Conservation (phyloP, 2,329 filamentous ascomycete species). For the Aspergillus latus region DNA sequence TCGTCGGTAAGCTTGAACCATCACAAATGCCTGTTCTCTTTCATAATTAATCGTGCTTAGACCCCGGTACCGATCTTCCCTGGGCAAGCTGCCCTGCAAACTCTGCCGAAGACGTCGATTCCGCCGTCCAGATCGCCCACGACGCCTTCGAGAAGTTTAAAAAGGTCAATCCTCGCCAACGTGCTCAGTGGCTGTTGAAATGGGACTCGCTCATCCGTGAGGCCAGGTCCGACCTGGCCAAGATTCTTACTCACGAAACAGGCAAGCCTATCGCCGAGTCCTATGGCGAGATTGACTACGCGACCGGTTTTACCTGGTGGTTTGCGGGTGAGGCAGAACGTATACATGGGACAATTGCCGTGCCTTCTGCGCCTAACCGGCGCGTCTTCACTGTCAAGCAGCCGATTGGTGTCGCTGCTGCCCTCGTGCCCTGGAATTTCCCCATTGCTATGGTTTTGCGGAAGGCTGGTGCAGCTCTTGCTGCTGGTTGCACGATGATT, state of each 20-base stretch:
- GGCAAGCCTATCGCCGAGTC: slow-evolving; percentile 59
- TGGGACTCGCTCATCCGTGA: slow-evolving; percentile 66
- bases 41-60: slow-evolving; percentile 26
- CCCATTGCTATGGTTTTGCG: slow-evolving; percentile 67
- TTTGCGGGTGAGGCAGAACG: slow-evolving; percentile 62
- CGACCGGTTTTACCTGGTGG: slow-evolving; percentile 56
- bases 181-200: slow-evolving; percentile 63
- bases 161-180: slow-evolving; percentile 59
- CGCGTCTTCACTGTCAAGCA: slow-evolving; percentile 73
- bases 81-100: slow-evolving; percentile 56
- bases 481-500: slow-evolving; percentile 73
- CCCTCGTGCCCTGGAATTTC: slow-evolving; percentile 73
- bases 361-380: slow-evolving; percentile 61
- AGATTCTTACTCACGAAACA: slow-evolving; percentile 62
- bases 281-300: slow-evolving; percentile 57
- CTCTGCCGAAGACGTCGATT: slow-evolving; percentile 59
- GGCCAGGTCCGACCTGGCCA: slow-evolving; percentile 62
- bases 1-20: slow-evolving; percentile 39
- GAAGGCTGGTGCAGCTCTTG: slow-evolving; percentile 67
- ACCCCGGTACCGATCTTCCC: slow-evolving; percentile 52
- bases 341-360: slow-evolving; percentile 62
- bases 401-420: slow-evolving; percentile 67
- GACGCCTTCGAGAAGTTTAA: slow-evolving; percentile 61
- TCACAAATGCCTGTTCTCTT: not conserved
- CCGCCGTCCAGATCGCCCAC: slow-evolving; percentile 59